Conservation (phyloP, 148 eudicot species). For the Vaccinium darrowii region DNA sequence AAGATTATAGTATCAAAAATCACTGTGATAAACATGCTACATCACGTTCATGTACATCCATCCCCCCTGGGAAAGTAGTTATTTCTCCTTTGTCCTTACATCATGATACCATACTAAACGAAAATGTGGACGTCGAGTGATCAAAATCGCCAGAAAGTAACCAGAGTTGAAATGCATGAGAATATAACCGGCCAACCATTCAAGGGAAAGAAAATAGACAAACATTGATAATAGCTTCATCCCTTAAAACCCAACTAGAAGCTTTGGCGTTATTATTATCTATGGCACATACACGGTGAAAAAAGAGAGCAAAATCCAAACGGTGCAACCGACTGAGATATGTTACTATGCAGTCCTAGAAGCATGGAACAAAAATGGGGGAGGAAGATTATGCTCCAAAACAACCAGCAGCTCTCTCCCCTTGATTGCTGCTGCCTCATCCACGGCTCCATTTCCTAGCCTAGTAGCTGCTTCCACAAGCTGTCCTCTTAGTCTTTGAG, state of each 20-base stretch:
- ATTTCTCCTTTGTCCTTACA: not conserved
- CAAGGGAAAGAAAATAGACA: not conserved
- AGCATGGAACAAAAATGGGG: slow-evolving; percentile 57
- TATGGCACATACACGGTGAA: not conserved
- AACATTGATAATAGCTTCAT: slow-evolving; percentile 8
- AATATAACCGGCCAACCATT: not conserved
- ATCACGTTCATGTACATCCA: not conserved
- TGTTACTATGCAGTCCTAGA: slow-evolving; percentile 14
- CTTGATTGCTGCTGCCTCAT: slow-evolving; percentile 22
- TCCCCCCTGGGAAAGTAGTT: not conserved
- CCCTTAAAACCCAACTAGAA: slow-evolving; percentile 13
- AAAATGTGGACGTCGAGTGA: not conserved
- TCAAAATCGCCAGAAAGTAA: not conserved
- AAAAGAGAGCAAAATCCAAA: not conserved
- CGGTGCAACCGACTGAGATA: not conserved
- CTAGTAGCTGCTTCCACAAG: slow-evolving; percentile 79
- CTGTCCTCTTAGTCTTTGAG: slow-evolving; percentile 78
- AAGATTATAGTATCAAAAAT: no score
- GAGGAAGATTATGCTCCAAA: slow-evolving; percentile 79
- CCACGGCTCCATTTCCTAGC: slow-evolving; percentile 45
- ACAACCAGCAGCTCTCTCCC: slow-evolving; percentile 59
- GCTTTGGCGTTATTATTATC: slow-evolving; percentile 1
- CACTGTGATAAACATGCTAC: not conserved
- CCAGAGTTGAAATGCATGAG: not conserved
- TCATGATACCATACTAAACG: not conserved